phyloP scores from a whole-genome alignment of 1,284 basidiomycete genomes.

The Leccinum subspadiceum region DNA sequence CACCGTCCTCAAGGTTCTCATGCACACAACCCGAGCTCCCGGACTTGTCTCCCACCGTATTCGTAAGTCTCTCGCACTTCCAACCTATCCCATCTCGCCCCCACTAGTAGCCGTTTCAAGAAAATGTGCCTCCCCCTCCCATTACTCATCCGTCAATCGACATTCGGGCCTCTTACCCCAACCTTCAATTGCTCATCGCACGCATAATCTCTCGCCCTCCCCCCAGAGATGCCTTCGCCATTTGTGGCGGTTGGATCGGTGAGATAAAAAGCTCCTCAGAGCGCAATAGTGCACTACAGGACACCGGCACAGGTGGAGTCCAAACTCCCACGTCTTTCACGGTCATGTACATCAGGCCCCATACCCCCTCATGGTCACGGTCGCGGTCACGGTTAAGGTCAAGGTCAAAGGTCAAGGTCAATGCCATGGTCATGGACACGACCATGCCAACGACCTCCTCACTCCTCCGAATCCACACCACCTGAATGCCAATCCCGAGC shows the following conservation, averaged over 20 bases:
- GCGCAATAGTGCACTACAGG: background rate
- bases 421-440: background rate
- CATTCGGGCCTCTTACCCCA: slow-evolving; percentile 33
- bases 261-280: slow-evolving; percentile 21
- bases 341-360: slow-evolving; percentile 11
- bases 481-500: slow-evolving; percentile 8
- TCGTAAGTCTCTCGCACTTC: slow-evolving; percentile 37
- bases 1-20: slow-evolving; percentile 44
- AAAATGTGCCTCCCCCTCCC: slow-evolving; percentile 30
- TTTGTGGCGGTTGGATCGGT: slow-evolving; percentile 31
- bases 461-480: slow-evolving; percentile 3
- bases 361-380: background rate
- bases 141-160: slow-evolving; percentile 58
- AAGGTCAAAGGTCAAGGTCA: background rate
- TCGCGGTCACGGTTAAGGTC: background rate
- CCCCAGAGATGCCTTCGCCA: slow-evolving; percentile 23
- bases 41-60: slow-evolving; percentile 56
- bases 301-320: background rate
- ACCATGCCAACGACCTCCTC: slow-evolving; percentile 19
- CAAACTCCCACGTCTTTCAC: slow-evolving; percentile 10
- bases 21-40: slow-evolving; percentile 51
- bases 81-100: slow-evolving; percentile 27
- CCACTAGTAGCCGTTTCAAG: slow-evolving; percentile 22
- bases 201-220: slow-evolving; percentile 20
- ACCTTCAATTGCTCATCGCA: slow-evolving; percentile 14